Conservation (phyloP, 2,329 filamentous ascomycete species). For the Alternaria postmessia region DNA sequence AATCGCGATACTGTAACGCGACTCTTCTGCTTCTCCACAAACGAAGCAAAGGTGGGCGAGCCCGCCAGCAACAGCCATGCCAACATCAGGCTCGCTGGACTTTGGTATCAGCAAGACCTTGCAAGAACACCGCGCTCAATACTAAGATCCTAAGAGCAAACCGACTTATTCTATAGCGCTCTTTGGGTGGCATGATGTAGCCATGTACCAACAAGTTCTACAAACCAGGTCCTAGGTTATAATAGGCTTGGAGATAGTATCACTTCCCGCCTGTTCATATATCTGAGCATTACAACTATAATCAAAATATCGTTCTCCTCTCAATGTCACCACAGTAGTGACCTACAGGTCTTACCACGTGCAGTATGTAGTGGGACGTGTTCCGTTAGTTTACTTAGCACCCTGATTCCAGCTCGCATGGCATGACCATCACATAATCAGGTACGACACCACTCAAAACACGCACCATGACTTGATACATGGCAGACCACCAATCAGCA, state of each 20-base stretch:
- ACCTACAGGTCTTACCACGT: not conserved
- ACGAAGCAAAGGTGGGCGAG: conserved; percentile 1
- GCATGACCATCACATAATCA: conserved; percentile 22
- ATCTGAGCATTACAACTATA: conserved; percentile 1
- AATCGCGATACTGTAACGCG: not conserved
- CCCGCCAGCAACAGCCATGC: not conserved
- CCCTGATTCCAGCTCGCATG: not conserved
- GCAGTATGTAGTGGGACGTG: not conserved
- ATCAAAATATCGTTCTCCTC: conserved; percentile 11
- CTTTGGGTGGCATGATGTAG: not conserved
- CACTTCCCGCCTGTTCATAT: not conserved
- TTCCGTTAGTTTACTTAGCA: conserved; percentile 6
- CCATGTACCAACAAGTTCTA: too few relatives aligned
- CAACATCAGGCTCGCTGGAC: not conserved
- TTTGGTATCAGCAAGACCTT: not conserved
- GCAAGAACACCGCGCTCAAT: not conserved
- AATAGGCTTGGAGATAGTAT: not conserved
- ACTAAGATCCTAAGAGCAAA: not conserved
- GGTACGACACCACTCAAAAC: conserved; percentile 13
- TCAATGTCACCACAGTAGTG: not conserved
- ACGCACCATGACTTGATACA: not conserved
- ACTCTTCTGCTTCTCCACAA: not conserved
- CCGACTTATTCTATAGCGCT: not conserved
- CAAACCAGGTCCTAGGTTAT: not conserved
- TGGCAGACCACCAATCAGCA: not conserved